Evolutionary conservation across 352 stramenopile species (phyloP).

Genomic region (Globisporangium orthogonon): DNA sequence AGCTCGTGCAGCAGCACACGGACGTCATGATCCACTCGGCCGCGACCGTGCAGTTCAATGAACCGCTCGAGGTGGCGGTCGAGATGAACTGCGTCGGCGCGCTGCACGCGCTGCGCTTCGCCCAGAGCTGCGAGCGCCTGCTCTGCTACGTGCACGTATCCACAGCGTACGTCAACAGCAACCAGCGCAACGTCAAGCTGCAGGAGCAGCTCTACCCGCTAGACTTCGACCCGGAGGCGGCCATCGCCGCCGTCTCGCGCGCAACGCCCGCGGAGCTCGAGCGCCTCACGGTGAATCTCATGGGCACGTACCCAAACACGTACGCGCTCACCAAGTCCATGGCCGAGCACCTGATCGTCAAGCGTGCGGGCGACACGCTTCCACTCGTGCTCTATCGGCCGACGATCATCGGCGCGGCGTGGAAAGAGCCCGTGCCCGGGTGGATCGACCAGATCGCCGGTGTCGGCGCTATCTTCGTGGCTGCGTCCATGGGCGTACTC

Average conservation of each 20-base stretch:
- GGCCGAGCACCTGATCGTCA: slow-evolving; percentile 68
- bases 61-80: slow-evolving; percentile 78
- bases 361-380: slow-evolving; percentile 29
- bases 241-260: slow-evolving; percentile 42
- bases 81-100: slow-evolving; percentile 82
- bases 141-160: slow-evolving; percentile 76
- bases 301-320: slow-evolving; percentile 87
- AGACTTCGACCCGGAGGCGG: slow-evolving; percentile 77
- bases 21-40: slow-evolving; percentile 84
- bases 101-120: slow-evolving; percentile 55
- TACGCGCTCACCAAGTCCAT: slow-evolving; percentile 89
- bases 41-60: slow-evolving; percentile 82
- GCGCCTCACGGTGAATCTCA: slow-evolving; percentile 65
- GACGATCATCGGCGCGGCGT: slow-evolving; percentile 83
- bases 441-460: slow-evolving; percentile 82
- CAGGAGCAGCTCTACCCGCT: slow-evolving; percentile 75
- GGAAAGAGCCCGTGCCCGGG: slow-evolving; percentile 79
- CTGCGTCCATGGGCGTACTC: slow-evolving; percentile 65
- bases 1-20: slow-evolving; percentile 28
- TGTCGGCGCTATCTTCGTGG: slow-evolving; percentile 74
- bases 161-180: slow-evolving; percentile 84
- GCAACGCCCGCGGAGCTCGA: slow-evolving; percentile 53
- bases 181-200: slow-evolving; percentile 50
- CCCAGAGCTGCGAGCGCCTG: slow-evolving; percentile 40
- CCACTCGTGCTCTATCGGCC: slow-evolving; percentile 76